These are phyloP conservation scores for Podospora didyma DNA, from an alignment of 495 filamentous ascomycete species.

Conservation along the genomic window DNA sequence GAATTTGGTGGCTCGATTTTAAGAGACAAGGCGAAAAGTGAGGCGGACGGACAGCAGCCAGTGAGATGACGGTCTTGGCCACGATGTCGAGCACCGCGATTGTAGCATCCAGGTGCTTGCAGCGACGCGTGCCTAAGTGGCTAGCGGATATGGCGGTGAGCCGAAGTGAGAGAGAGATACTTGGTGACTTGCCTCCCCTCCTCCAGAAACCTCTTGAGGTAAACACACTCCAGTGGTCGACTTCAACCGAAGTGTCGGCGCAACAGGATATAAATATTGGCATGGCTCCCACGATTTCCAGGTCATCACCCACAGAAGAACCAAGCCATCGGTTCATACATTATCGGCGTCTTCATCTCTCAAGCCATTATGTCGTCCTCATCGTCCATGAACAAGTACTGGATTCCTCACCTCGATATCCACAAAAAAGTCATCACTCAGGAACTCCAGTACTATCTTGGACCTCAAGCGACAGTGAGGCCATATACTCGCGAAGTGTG, in stretches of 20 bases:
- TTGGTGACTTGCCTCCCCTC: slow-evolving; percentile 13
- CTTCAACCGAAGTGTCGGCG: slow-evolving; percentile 5
- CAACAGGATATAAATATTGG: slow-evolving; percentile 18
- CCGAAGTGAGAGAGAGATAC: slow-evolving; percentile 9
- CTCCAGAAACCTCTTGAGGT: slow-evolving; percentile 14
- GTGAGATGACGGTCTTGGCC: slow-evolving; percentile 8
- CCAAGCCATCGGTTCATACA: neutral
- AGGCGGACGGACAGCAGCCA: slow-evolving; percentile 24
- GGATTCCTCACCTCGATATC: slow-evolving; percentile 54
- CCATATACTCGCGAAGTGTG: slow-evolving; percentile 50
- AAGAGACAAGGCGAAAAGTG: slow-evolving; percentile 23
- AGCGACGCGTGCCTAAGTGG: slow-evolving; percentile 18
- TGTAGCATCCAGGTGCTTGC: slow-evolving; percentile 11
- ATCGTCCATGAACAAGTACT: slow-evolving; percentile 48
- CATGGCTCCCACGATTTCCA: neutral
- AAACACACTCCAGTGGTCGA: slow-evolving; percentile 18
- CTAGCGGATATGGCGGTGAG: slow-evolving; percentile 20
- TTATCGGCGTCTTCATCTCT: neutral
- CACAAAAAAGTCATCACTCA: slow-evolving; percentile 54
- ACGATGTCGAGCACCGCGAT: slow-evolving; percentile 12
- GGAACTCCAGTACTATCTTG: slow-evolving; percentile 54
- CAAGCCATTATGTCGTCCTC: slow-evolving; percentile 34
- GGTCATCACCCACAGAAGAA: neutral
- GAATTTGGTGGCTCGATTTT: slow-evolving; percentile 9
- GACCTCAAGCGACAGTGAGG: slow-evolving; percentile 50